Base-by-base conservation (phyloP, 2,329 filamentous ascomycete genomes). In the Cladophialophora exuberans region DNA sequence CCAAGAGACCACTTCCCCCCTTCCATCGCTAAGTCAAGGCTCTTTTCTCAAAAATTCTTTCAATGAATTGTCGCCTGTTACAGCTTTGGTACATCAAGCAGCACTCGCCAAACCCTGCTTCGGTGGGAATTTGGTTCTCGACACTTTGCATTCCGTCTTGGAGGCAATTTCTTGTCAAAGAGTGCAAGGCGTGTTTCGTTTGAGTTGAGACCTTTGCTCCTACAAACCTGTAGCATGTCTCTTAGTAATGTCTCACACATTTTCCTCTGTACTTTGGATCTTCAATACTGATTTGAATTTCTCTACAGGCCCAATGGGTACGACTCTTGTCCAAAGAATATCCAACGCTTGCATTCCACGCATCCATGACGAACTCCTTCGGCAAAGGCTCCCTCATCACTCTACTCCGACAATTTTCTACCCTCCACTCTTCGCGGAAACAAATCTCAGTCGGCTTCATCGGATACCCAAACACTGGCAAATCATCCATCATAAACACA, bases 201-300 rank as follows among this genome's bases (percentile, higher is more conserved):
- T 90, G 93, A 97, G 94, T 97, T 97, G 94, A 97, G 88, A 79
- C 79, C n/a, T n/a, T 84, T 85, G 83, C 83, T 84, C 83, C 83
- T 80, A 76, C 82, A 28, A 30, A 75, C 76, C 49, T 76, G 68
- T 92, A 85, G 88, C 84, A 83, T 83, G 83, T 80, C 89, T 97
- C 94, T 96, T 99, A 99, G 94, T 97, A 88, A 90, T 88, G 89
- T 89, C 87, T 88, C 92, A 93, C 83, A 99, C 87, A 92, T 84
- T 15, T 23, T 23, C n/a, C n/a, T n/a, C n/a, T n/a, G n/a, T n/a
- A n/a, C n/a, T 22, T 22, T 22, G 6, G 22, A 26, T 20, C 17
- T 11, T 20, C 44, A 15, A 18, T 35, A 51, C 65, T 65, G 59
- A 78, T 80, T 75, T 57, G n/a, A n/a, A n/a, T 57, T 56, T 62